Conservation (phyloP, 345 rosid species). For the Luvunga scandens region DNA sequence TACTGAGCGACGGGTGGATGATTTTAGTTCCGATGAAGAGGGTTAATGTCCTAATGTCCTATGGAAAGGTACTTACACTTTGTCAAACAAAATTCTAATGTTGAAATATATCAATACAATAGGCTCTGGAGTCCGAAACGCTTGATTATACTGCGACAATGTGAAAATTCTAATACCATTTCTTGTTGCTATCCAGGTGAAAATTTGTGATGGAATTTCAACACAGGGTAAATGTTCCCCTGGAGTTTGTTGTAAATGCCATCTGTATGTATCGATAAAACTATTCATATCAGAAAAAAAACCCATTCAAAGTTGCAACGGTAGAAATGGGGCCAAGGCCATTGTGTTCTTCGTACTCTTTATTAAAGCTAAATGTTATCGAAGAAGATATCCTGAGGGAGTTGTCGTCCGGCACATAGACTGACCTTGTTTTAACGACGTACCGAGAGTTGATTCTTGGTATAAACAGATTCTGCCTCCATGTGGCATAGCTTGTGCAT, state of each 20-base stretch:
- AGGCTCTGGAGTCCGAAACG: background rate
- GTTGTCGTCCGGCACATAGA: background rate
- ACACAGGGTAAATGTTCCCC: background rate
- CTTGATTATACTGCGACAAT: background rate
- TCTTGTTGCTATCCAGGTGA: background rate
- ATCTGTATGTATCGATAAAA: background rate
- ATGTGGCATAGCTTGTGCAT: conserved; percentile 22
- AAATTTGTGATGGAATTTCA: background rate
- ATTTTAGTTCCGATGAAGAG: conserved; percentile 64
- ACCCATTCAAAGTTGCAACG: too few relatives aligned
- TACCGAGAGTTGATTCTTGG: conserved; percentile 6
- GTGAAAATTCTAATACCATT: background rate
- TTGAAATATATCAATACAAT: background rate
- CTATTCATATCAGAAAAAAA: background rate
- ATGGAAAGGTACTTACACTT: conserved; percentile 10
- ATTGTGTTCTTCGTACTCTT: background rate
- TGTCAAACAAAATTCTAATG: background rate
- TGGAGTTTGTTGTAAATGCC: background rate
- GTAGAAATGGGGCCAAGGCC: background rate
- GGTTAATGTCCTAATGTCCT: conserved; percentile 7
- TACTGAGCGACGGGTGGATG: conserved; percentile 47
- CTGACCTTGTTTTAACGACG: background rate
- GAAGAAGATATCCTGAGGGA: background rate
- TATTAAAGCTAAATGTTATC: background rate
- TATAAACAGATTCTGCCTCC: background rate